Base-by-base conservation (phyloP, 2,329 filamentous ascomycete species). In the Ramularia collo-cygni region DNA sequence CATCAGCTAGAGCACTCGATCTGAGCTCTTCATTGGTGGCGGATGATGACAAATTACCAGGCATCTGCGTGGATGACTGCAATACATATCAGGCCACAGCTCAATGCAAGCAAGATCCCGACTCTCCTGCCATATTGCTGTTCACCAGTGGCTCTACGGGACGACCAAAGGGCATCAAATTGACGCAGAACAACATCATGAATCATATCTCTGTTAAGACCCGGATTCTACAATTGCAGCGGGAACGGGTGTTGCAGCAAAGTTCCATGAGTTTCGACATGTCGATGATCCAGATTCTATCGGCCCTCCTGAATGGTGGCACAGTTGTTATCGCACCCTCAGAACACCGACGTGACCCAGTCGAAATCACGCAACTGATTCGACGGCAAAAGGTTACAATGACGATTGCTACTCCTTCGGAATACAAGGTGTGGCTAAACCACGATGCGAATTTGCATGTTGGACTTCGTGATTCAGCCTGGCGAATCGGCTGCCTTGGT, bases 331-430 rank as follows among this genome's bases (percentile, higher is more conserved):
- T 72, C 4, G 62, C 58, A 0, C 50, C 62, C 0, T 24, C 42
- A 3, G 24, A 16, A 7, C 16, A n/a, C 2, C 58, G 65, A 2
- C 52, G 51, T 9, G 63, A 69, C 41, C 53, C 66, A 1, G 2
- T 42, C 0, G 52, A 46, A 3, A 50, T 73, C 2, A 38, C 57
- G 0, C 42, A 60, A 0, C 28, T 68, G 5, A 66, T 73, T 1
- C 24, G 14, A 0, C 9, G 52, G 0, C 40, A 67, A 4, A 30
- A 42, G 1, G 53, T 73, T 28, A 65, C 63, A 0, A 56, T 53
- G 28, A 70, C 65, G 0, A 47, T 41, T 2, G 58, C 56, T 2
- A 68, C 64, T 0, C 67, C 69, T 0, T 64, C 70, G 0, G 67
- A 72, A 43, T 66, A 64, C 33, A 4, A 13, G 1, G 21, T 35